Conservation (phyloP, 2,329 filamentous ascomycete species). For the Myriangium duriaei region DNA sequence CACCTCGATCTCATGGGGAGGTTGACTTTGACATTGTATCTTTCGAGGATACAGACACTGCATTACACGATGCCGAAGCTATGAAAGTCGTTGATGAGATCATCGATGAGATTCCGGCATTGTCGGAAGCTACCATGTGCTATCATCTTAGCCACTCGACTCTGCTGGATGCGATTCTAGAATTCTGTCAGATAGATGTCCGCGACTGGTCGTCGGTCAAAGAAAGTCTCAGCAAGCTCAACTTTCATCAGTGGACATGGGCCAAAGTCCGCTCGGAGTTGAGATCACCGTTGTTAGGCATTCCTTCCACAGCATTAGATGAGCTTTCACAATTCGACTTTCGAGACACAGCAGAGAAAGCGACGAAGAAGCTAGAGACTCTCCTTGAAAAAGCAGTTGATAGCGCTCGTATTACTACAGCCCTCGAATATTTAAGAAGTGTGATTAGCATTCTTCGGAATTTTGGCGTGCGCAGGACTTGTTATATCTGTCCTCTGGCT, state of each 20-base stretch:
- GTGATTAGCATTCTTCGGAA: constrained; percentile 65
- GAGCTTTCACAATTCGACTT: constrained; percentile 89
- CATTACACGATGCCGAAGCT: constrained; percentile 83
- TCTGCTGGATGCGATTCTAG: constrained; percentile 76
- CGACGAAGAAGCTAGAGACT: constrained; percentile 49
- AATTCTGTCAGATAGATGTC: constrained; percentile 68
- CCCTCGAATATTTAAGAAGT: constrained; percentile 58
- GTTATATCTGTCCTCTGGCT: constrained; percentile 74
- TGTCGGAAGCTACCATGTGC: constrained; percentile 59
- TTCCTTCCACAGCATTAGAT: constrained; percentile 80
- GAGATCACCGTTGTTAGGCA: constrained; percentile 64
- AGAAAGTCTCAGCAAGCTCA: constrained; percentile 74
- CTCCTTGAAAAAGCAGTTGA: constrained; percentile 34
- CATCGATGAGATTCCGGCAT: constrained; percentile 62
- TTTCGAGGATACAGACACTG: constrained; percentile 58
- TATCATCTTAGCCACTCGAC: constrained; percentile 85
- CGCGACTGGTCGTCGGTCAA: constrained; percentile 60
- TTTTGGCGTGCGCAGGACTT: constrained; percentile 61
- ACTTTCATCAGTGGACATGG: constrained; percentile 70
- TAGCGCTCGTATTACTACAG: constrained; percentile 25
- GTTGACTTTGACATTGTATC: constrained; percentile 97
- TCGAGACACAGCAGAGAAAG: constrained; percentile 60
- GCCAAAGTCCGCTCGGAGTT: constrained; percentile 72
- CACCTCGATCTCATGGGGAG: constrained; percentile 72
- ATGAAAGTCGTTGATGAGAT: constrained; percentile 93